Conservation (phyloP, 2,329 filamentous ascomycete genomes). For the Hirsutella minnesotensis region DNA sequence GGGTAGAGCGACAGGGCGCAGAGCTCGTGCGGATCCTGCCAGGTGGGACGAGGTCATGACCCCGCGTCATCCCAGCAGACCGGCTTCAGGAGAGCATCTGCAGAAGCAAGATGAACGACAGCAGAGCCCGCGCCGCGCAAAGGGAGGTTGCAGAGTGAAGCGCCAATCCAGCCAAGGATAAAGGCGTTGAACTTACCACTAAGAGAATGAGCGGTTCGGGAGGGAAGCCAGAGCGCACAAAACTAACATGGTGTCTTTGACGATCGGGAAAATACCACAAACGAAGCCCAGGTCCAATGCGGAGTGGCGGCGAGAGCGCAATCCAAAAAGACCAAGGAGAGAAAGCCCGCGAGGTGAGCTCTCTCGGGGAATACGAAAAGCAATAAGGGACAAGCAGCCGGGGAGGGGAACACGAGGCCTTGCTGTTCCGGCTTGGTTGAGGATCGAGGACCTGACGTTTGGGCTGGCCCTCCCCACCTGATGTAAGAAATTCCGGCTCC, state of each 20-base stretch:
- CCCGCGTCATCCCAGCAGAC: neutral
- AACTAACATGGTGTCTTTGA: slow-evolving; percentile 29
- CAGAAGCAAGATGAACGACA: neutral
- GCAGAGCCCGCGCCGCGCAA: neutral
- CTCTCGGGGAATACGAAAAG: neutral
- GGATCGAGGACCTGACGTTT: no score
- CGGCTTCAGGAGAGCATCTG: neutral
- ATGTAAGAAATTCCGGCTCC: no score
- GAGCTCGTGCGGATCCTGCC: no score
- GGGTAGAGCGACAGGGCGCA: no score
- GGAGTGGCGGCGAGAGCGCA: neutral
- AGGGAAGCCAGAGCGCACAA: slow-evolving; percentile 21
- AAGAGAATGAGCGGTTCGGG: slow-evolving; percentile 22
- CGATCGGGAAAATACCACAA: slow-evolving; percentile 9
- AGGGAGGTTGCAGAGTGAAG: neutral
- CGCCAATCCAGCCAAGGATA: no score
- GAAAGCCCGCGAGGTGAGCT: no score
- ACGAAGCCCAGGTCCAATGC: neutral
- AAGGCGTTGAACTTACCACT: slow-evolving; percentile 29
- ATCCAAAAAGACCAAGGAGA: neutral
- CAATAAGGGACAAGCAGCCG: neutral
- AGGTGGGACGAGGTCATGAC: no score
- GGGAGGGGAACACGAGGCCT: no score
- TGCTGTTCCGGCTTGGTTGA: no score
- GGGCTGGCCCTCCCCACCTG: no score